phyloP scores from a whole-genome alignment of 1,139 yeast species.

The Zygotorulaspora mrakii region DNA sequence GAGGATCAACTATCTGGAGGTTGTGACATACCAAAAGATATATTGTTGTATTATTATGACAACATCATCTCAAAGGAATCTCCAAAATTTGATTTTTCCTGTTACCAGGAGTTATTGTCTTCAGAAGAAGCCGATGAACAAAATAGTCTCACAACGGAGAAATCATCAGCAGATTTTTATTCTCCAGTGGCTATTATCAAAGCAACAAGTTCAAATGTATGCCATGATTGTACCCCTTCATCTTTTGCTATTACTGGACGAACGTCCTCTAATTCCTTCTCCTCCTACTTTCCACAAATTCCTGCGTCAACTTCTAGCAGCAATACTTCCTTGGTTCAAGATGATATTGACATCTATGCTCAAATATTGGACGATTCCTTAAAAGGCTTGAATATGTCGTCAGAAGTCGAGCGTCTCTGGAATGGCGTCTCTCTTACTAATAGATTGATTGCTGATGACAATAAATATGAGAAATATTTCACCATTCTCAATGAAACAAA shows the following conservation, averaged over 20 bases:
- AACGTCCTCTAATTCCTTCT: slow-evolving; percentile 26
- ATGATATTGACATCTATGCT: slow-evolving; percentile 30
- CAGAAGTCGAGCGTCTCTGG: slow-evolving; percentile 22
- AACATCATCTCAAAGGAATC: slow-evolving; percentile 59
- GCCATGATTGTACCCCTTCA: slow-evolving; percentile 10
- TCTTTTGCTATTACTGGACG: slow-evolving; percentile 12
- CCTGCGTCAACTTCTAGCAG: slow-evolving; percentile 19
- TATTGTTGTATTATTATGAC: slow-evolving; percentile 55
- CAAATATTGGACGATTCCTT: slow-evolving; percentile 29
- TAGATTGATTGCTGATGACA: slow-evolving; percentile 7
- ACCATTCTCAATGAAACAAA: slow-evolving; percentile 29
- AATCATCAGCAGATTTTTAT: slow-evolving; percentile 6
- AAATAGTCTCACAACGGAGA: slow-evolving; percentile 2
- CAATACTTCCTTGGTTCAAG: slow-evolving; percentile 21
- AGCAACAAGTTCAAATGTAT: slow-evolving; percentile 6
- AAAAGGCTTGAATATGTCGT: slow-evolving; percentile 18
- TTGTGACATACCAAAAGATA: slow-evolving; percentile 38
- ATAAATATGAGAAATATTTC: slow-evolving; percentile 25
- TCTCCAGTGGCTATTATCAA: slow-evolving; percentile 14
- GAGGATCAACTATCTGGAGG: slow-evolving; percentile 41
- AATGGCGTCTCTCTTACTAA: slow-evolving; percentile 7
- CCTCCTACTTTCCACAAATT: slow-evolving; percentile 26
- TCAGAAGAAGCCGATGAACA: slow-evolving; percentile 9
- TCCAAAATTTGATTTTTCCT: slow-evolving; percentile 29
- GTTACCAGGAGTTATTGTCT: slow-evolving; percentile 5